These are phyloP conservation scores for Dentipellis fragilis DNA, from an alignment of 768 basidiomycete species.

Conservation along the genomic window DNA sequence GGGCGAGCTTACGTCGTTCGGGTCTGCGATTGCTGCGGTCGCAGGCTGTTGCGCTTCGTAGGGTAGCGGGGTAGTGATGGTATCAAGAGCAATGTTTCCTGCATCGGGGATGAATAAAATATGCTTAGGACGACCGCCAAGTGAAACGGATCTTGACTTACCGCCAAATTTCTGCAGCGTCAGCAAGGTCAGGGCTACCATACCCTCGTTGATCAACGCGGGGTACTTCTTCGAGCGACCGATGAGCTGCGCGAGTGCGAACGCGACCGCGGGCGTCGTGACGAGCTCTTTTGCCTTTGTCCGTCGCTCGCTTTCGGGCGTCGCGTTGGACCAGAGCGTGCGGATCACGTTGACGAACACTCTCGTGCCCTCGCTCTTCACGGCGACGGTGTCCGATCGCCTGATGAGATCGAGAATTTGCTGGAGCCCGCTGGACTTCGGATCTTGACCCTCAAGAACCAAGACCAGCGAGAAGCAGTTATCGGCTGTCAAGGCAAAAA, in stretches of 20 bases:
- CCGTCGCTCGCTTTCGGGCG: conserved; percentile 36
- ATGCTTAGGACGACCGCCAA: not conserved
- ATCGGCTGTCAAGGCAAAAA: conserved; percentile 22
- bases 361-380: conserved; percentile 86
- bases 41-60: conserved; percentile 23
- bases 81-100: conserved; percentile 57
- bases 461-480: conserved; percentile 44
- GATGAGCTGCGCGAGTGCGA: conserved; percentile 60
- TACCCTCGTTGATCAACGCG: conserved; percentile 79
- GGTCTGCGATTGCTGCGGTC: conserved; percentile 26
- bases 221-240: conserved; percentile 73
- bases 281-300: conserved; percentile 44
- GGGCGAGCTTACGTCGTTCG: conserved; percentile 37
- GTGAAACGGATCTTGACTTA: conserved; percentile 23
- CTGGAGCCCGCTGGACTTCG: conserved; percentile 41
- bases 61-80: conserved; percentile 42
- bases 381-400: conserved; percentile 70
- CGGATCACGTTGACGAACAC: conserved; percentile 81
- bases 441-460: conserved; percentile 23
- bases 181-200: conserved; percentile 74
- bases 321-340: conserved; percentile 57
- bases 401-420: conserved; percentile 66
- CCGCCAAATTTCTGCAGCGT: conserved; percentile 58
- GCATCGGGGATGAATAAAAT: not conserved
- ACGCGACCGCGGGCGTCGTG: conserved; percentile 42